phyloP scores from a whole-genome alignment of 805 yeast species.

The Ogataea trehalophila region DNA sequence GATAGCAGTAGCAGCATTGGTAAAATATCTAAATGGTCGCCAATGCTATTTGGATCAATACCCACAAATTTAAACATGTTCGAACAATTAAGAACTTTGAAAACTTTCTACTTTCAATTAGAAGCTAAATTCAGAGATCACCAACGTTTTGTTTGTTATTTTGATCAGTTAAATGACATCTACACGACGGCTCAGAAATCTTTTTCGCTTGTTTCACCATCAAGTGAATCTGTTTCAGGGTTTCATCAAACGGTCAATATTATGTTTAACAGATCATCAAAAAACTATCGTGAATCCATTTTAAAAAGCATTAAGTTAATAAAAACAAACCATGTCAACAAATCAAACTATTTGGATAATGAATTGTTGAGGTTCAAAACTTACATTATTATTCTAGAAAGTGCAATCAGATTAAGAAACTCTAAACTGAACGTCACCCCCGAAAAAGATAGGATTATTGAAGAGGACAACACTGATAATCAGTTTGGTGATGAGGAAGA shows the following conservation, averaged over 20 bases:
- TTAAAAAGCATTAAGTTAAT: conserved; percentile 33
- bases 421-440: conserved; percentile 19
- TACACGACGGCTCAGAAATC: conserved; percentile 2
- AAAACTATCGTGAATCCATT: conserved; percentile 10
- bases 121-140: conserved; percentile 39
- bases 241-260: conserved; percentile 7
- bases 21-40: conserved; percentile 40
- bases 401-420: conserved; percentile 42
- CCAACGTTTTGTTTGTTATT: conserved; percentile 21
- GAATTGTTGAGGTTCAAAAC: conserved; percentile 42
- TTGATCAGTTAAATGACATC: conserved; percentile 12
- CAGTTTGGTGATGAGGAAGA: conserved; percentile 25
- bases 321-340: conserved; percentile 36
- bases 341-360: conserved; percentile 37
- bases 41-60: conserved; percentile 22
- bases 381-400: conserved; percentile 42
- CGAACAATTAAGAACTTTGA: conserved; percentile 37
- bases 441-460: conserved; percentile 1
- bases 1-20: background rate
- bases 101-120: conserved; percentile 35
- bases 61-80: conserved; percentile 26
- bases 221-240: conserved; percentile 1
- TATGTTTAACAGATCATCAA: conserved; percentile 12
- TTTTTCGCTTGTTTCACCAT: background rate
- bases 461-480: conserved; percentile 17